Evolutionary conservation across 2,329 filamentous ascomycete species (phyloP), one percentile per base, ranked within the genome.

Genomic region (Fusarium annulatum): DNA sequence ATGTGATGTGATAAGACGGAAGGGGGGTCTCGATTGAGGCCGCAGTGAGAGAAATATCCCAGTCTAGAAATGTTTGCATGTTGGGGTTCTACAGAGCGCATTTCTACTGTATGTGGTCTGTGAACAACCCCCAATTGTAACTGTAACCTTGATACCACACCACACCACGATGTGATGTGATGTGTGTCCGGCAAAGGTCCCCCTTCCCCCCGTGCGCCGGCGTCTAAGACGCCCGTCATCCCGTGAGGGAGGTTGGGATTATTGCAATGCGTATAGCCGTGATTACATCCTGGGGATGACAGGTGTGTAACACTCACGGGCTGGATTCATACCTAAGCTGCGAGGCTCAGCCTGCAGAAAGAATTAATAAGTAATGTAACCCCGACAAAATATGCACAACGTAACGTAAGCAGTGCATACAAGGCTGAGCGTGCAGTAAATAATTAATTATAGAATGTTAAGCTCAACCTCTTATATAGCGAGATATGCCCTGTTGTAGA

Each of bases 261-360:
- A 26, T 23, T 30, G 4, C 14, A 64, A 64, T 62, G 56, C 51
- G 38, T 49, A 10, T 43, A 70, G 23, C 65, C 65, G 55, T 59
- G 34, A 43, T 46, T 23, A 43, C 30, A 38, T 15, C 43, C 45
- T 53, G 33, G 48, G 46, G 46, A 61, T 71, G 68, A 45, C 67
- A 56, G 51, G 33, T n/a, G 55, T 73, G 71, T 68, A 73, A 73
- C 67, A 38, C 33, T 11, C 38, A 42, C 38, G 18, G 28, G 21
- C 71, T 67, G 41, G 39, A 67, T 73, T 71, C 55, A 61, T 73
- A 67, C 65, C 57, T 48, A 73, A 71, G 66, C 67, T 66, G 67
- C 61, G 68, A 71, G 61, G 67, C 67, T 70, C 38, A 58, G 67
- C 43, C 39, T 59, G 28, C 52, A 28, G 53, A 26, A 42, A 42